Evolutionary conservation across 352 stramenopile genomes (phyloP).

Genomic region (Globisporangium barbulae): DNA sequence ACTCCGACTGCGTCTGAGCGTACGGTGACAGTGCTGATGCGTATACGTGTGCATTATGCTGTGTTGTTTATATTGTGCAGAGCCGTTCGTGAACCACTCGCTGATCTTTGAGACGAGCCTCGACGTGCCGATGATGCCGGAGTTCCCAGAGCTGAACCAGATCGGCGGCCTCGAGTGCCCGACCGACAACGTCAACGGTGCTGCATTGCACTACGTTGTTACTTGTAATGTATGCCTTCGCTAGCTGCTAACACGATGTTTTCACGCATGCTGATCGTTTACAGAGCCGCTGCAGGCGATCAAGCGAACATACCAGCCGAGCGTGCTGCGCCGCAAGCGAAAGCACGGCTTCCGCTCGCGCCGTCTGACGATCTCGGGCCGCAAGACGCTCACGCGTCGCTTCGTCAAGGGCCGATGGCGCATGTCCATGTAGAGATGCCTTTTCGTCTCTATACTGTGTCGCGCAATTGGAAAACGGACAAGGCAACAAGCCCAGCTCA

Average conservation of each 20-base stretch:
- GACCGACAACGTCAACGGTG: constrained; percentile 17
- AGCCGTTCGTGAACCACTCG: constrained; percentile 13
- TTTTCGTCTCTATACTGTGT: neutral
- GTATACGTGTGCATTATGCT: neutral
- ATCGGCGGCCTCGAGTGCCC: constrained; percentile 15
- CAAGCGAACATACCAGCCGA: constrained; percentile 87
- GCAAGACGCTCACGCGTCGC: constrained; percentile 76
- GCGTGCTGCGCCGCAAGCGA: constrained; percentile 80
- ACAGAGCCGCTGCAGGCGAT: constrained; percentile 69
- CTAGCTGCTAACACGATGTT: neutral
- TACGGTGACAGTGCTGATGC: neutral
- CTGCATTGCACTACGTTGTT: neutral
- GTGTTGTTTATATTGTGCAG: neutral
- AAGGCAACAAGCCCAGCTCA: neutral
- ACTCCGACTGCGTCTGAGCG: neutral
- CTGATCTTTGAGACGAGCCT: constrained; percentile 19
- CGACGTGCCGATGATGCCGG: constrained; percentile 9
- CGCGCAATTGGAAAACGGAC: neutral
- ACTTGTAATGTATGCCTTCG: neutral
- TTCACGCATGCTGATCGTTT: constrained; percentile 1
- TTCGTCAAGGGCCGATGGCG: constrained; percentile 83
- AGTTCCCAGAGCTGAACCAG: constrained; percentile 19
- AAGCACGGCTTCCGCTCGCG: constrained; percentile 85
- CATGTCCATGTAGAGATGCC: constrained; percentile 63
- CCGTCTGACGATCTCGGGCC: constrained; percentile 68